A percentile compares a stretch with the other conserved stretches of the same genome.
phyloP scores from a whole-genome alignment of 352 stramenopile genomes.

The Globisporangium paroecandrum region DNA sequence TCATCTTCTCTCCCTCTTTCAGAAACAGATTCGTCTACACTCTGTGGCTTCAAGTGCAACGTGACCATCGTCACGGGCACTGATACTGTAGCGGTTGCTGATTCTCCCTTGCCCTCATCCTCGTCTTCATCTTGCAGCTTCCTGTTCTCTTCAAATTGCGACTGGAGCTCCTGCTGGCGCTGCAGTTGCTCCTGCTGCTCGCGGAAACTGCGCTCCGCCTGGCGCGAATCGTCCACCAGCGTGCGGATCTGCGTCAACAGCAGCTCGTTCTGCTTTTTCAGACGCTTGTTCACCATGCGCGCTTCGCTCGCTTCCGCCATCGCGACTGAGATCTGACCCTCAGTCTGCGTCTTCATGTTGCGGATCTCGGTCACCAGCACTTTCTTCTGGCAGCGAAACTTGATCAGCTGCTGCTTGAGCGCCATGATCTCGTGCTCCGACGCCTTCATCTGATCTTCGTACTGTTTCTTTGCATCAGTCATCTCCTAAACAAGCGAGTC shows the following conservation, averaged over 20 bases:
- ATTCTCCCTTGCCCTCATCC: slow-evolving; percentile 16
- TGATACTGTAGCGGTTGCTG: neutral
- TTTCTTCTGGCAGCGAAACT: slow-evolving; percentile 73
- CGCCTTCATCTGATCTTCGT: slow-evolving; percentile 59
- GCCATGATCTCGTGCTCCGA: slow-evolving; percentile 49
- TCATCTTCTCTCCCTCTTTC: neutral
- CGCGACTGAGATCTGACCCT: slow-evolving; percentile 73
- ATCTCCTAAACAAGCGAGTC: slow-evolving; percentile 39
- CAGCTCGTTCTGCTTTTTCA: slow-evolving; percentile 84
- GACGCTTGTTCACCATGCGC: slow-evolving; percentile 80
- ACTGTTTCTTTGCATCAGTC: slow-evolving; percentile 59
- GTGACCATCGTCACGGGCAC: neutral
- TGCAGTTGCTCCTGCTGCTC: slow-evolving; percentile 31
- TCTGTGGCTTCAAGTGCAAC: neutral
- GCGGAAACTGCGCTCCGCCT: slow-evolving; percentile 38
- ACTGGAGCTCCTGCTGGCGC: slow-evolving; percentile 21
- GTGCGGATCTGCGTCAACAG: slow-evolving; percentile 75
- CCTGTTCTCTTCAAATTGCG: slow-evolving; percentile 10
- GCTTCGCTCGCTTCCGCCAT: slow-evolving; percentile 81
- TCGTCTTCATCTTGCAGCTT: neutral
- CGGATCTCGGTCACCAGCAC: slow-evolving; percentile 75
- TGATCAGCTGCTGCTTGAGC: slow-evolving; percentile 69
- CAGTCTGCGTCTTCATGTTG: slow-evolving; percentile 73
- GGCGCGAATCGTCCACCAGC: slow-evolving; percentile 58
- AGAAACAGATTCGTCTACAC: neutral